phyloP scores from a whole-genome alignment of 495 filamentous ascomycete genomes.

The Talaromyces ruber region DNA sequence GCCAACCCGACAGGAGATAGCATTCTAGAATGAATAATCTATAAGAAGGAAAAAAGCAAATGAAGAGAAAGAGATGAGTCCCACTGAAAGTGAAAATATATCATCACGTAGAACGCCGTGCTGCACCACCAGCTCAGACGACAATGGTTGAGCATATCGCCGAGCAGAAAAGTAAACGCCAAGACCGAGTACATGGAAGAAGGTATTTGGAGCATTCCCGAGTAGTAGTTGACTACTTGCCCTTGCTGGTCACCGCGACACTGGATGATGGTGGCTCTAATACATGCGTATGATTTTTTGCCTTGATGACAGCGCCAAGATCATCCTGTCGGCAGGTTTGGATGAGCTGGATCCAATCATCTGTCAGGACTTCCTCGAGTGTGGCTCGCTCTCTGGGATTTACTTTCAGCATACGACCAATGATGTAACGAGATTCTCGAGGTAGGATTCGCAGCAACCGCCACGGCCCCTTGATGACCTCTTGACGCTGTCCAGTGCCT shows the following conservation, averaged over 20 bases:
- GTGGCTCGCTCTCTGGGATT: slow-evolving; percentile 77
- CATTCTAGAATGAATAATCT: slow-evolving; percentile 1
- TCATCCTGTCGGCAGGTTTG: slow-evolving; percentile 55
- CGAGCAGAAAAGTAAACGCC: neutral
- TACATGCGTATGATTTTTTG: slow-evolving; percentile 52
- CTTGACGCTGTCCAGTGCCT: slow-evolving; percentile 41
- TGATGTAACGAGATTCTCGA: slow-evolving; percentile 80
- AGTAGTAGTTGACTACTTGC: slow-evolving; percentile 13
- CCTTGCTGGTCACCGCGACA: slow-evolving; percentile 35
- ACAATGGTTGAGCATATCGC: neutral
- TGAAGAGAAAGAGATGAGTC: neutral
- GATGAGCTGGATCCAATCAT: slow-evolving; percentile 80
- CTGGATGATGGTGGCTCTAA: slow-evolving; percentile 48
- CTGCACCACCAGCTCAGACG: neutral
- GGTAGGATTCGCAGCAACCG: slow-evolving; percentile 85
- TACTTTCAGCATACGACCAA: slow-evolving; percentile 87
- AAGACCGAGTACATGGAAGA: neutral
- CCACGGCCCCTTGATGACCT: slow-evolving; percentile 88
- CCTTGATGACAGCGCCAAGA: slow-evolving; percentile 42
- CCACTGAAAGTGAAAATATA: neutral
- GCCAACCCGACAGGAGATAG: neutral
- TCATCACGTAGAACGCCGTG: neutral
- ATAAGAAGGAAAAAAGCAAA: neutral
- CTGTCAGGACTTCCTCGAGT: slow-evolving; percentile 73
- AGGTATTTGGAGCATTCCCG: neutral